Evolutionary conservation across 1,284 basidiomycete species (phyloP), one percentile per base, ranked within the genome.

Genomic region (Chalciporus sp.): DNA sequence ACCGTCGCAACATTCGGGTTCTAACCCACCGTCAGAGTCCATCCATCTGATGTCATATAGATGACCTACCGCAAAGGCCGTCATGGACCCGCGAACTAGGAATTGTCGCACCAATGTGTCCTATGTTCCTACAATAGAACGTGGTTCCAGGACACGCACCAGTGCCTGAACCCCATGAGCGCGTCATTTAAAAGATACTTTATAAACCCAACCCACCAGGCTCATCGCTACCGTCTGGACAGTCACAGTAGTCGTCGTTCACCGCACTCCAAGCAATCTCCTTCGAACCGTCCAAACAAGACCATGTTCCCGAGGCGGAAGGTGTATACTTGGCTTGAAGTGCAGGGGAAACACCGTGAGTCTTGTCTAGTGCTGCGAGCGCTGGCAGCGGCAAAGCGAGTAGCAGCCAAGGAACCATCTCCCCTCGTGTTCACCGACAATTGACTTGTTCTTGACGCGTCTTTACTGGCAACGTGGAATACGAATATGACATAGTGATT

Each of bases 171-270:
- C 42, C 51, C 27, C 39, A 28, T 56, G 20, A 61, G 53, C 51
- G 49, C 20, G 39, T 31, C 44, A 33, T 17, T 28, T 3, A 39
- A 45, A 19, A 9, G 6, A 20, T 9, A 17, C 23, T 47, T 39
- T 1, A 40, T 27, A 17, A 33, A 14, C 44, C 4, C 31, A 33
- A 51, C 70, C 35, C 49, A 90, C 91, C 92, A 68, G 95, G 95
- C 70, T 98, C 95, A 63, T 98, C 95, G 52, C 90, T 94, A 11
- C 95, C 94, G 66, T 98, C 95, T 33, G 78, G 77, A 69, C 95
- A 98, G 74, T 98, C 95, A 68, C 95, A 98, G 67, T 90, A 95
- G 72, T 98, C 94, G 69, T 98, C 94, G 68, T 98, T 98, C 49
- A 98, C 85, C 16, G 89, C 84, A 26, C 76, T 74, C 83, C 86